These are phyloP conservation scores for Dioscorea alata DNA, from an alignment of 106 monocot genomes.

Conservation along the genomic window DNA sequence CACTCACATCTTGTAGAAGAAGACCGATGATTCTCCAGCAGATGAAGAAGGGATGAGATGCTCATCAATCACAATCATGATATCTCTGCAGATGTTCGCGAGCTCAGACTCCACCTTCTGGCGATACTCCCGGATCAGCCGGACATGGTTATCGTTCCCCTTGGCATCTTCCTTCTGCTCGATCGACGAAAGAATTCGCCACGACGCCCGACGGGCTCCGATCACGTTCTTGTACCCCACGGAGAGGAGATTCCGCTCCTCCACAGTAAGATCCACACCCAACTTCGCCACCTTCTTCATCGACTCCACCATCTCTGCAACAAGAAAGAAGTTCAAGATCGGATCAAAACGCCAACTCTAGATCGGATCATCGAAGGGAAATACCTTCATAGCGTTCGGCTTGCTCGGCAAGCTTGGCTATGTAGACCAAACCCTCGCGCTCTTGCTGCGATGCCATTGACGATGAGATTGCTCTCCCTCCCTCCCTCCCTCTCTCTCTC, in stretches of 20 bases:
- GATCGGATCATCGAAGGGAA: background rate
- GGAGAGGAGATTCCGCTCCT: constrained; percentile 43
- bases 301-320: constrained; percentile 42
- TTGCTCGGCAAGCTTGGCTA: constrained; percentile 34
- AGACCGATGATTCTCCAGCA: constrained; percentile 44
- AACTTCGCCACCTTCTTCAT: constrained; percentile 47
- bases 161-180: constrained; percentile 32
- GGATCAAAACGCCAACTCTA: background rate
- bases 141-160: constrained; percentile 22
- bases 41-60: constrained; percentile 52
- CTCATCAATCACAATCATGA: constrained; percentile 52
- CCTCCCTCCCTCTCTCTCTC: background rate
- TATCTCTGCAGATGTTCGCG: constrained; percentile 36
- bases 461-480: too few species aligned
- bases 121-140: constrained; percentile 29
- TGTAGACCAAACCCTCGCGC: constrained; percentile 18
- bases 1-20: constrained; percentile 66
- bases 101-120: constrained; percentile 47
- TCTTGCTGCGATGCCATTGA: constrained; percentile 13
- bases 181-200: constrained; percentile 40
- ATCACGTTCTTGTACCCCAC: constrained; percentile 49
- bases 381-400: constrained; percentile 38
- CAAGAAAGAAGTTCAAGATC: background rate
- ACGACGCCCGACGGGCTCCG: constrained; percentile 38
- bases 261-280: constrained; percentile 42